These are phyloP conservation scores for Cercospora sp. DNA, from an alignment of 2,329 filamentous ascomycete genomes.

Conservation along the genomic window DNA sequence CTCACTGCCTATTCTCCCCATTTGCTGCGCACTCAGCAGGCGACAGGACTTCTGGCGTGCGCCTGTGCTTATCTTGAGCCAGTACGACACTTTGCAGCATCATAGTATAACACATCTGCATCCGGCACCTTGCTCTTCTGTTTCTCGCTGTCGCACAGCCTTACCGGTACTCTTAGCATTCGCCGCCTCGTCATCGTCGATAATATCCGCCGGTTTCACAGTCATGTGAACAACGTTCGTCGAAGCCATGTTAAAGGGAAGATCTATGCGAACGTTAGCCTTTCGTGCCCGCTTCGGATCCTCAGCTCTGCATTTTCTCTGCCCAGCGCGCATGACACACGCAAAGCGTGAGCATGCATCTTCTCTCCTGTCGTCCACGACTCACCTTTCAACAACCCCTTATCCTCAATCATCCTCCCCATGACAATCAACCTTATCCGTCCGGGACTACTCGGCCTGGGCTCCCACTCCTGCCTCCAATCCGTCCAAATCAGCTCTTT, in stretches of 20 bases:
- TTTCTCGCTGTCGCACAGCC: constrained; percentile 46
- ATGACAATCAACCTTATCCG: constrained; percentile 91
- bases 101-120: constrained; percentile 65
- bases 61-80: too few species aligned
- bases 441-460: constrained; percentile 79
- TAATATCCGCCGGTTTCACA: constrained; percentile 77
- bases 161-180: constrained; percentile 67
- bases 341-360: background rate
- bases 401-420: constrained; percentile 87
- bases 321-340: background rate
- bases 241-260: constrained; percentile 70
- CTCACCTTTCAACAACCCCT: constrained; percentile 77
- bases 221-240: constrained; percentile 95
- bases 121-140: constrained; percentile 59
- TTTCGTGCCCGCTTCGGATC: constrained; percentile 69
- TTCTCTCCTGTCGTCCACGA: constrained; percentile 70
- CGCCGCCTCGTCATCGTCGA: constrained; percentile 73
- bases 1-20: background rate
- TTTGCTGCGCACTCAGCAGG: background rate
- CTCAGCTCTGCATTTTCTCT: constrained; percentile 66
- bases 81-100: background rate
- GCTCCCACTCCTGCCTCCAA: constrained; percentile 86
- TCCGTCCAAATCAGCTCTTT: constrained; percentile 93
- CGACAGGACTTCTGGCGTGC: background rate
- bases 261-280: constrained; percentile 40